phyloP scores from a whole-genome alignment of 441 rosid genomes.

The Sinapis alba region DNA sequence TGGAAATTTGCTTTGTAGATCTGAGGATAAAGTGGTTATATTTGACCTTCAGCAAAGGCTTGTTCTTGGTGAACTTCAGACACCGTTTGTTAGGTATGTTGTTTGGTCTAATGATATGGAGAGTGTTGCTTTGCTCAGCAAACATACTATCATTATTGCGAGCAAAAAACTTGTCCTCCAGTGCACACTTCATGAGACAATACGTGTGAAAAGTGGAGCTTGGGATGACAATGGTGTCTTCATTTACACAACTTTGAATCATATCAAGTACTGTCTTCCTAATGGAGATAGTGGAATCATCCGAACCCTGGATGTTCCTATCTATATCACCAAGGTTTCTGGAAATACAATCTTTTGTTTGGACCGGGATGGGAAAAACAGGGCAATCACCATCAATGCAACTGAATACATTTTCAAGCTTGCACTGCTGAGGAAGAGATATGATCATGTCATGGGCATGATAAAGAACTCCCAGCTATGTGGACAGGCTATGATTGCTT shows the following conservation, averaged over 20 bases:
- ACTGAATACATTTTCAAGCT: slow-evolving; percentile 88
- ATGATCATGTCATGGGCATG: slow-evolving; percentile 92
- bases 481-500: slow-evolving; percentile 94
- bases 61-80: slow-evolving; percentile 81
- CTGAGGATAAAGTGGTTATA: slow-evolving; percentile 75
- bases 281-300: slow-evolving; percentile 89
- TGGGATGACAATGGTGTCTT: slow-evolving; percentile 92
- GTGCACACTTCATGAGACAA: slow-evolving; percentile 83
- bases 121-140: slow-evolving; percentile 85
- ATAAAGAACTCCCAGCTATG: slow-evolving; percentile 88
- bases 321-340: slow-evolving; percentile 79
- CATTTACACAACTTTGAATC: slow-evolving; percentile 78
- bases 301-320: slow-evolving; percentile 77
- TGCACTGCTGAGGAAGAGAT: slow-evolving; percentile 67
- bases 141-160: slow-evolving; percentile 78
- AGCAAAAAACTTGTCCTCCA: slow-evolving; percentile 75
- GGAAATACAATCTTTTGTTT: slow-evolving; percentile 74
- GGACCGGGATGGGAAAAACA: slow-evolving; percentile 90
- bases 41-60: slow-evolving; percentile 77
- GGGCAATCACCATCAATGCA: slow-evolving; percentile 67
- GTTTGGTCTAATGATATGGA: slow-evolving; percentile 92
- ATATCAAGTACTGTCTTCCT: slow-evolving; percentile 85
- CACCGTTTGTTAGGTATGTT: slow-evolving; percentile 74
- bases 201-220: slow-evolving; percentile 86
- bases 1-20: slow-evolving; percentile 75